Percentiles rank a stretch among this genome's conserved stretches.
phyloP scores from a whole-genome alignment of 257 asterid genomes.

The Penstemon barbatus region DNA sequence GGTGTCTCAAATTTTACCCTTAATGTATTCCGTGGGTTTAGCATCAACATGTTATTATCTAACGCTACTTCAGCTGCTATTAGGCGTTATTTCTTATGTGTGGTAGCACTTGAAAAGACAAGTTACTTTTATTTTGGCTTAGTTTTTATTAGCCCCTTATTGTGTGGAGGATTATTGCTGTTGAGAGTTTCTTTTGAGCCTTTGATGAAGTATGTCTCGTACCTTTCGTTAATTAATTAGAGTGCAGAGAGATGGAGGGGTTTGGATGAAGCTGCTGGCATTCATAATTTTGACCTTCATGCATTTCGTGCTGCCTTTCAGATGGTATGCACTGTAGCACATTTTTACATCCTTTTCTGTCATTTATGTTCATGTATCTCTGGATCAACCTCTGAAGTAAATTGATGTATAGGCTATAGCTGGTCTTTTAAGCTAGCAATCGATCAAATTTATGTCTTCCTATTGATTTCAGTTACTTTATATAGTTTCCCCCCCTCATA shows the following conservation, averaged over 20 bases:
- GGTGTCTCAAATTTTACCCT: conserved; percentile 4
- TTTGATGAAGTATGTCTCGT: conserved; percentile 16
- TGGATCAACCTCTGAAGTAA: conserved; percentile 6
- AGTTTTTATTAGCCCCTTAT: conserved; percentile 1
- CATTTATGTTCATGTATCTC: conserved; percentile 4
- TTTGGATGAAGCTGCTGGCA: conserved; percentile 65
- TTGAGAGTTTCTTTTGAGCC: conserved; percentile 8
- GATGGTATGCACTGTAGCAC: conserved; percentile 47
- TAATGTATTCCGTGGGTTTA: conserved; percentile 9
- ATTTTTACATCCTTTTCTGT: not conserved
- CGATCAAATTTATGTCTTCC: conserved; percentile 11
- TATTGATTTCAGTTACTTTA: conserved; percentile 5
- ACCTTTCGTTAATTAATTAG: conserved; percentile 39
- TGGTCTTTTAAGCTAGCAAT: conserved; percentile 8
- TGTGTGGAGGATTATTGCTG: conserved; percentile 1
- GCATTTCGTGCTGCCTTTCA: conserved; percentile 92
- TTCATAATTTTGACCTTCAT: conserved; percentile 85
- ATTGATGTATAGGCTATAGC: conserved; percentile 15
- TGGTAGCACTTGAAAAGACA: conserved; percentile 12
- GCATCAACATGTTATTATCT: conserved; percentile 11
- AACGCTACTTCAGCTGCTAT: conserved; percentile 21
- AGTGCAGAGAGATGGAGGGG: conserved; percentile 89
- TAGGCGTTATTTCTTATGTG: conserved; percentile 14
- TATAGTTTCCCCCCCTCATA: not conserved
- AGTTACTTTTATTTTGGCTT: not conserved